Percentiles rank a stretch among this genome's conserved stretches.
phyloP scores from a whole-genome alignment of 371 early-diverging fungal genomes.

The Mortierella sp. region DNA sequence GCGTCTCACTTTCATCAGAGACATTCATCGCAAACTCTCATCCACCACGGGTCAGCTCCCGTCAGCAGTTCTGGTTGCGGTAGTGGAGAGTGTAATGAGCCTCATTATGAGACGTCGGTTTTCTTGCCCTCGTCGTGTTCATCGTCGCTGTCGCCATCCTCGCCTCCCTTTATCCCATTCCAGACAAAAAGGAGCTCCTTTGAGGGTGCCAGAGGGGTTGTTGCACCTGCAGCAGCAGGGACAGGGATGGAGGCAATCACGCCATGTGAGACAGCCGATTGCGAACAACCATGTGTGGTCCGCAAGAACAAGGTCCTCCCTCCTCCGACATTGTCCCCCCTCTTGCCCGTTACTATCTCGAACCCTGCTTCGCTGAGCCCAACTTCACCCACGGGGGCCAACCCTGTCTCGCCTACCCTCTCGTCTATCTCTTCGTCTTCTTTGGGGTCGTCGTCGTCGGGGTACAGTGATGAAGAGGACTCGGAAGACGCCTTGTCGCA shows the following conservation, averaged over 20 bases:
- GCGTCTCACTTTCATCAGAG: constrained; percentile 9
- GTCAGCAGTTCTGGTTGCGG: neutral
- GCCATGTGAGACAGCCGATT: constrained; percentile 8
- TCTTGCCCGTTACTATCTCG: constrained; percentile 40
- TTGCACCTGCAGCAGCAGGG: neutral
- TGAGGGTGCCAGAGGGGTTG: neutral
- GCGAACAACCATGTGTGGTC: constrained; percentile 35
- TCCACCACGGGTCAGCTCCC: neutral
- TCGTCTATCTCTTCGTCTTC: neutral
- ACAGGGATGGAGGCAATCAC: neutral
- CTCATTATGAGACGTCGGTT: neutral
- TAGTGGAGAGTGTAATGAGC: neutral
- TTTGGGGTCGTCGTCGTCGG: neutral
- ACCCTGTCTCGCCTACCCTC: neutral
- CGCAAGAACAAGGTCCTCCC: constrained; percentile 54
- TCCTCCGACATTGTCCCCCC: constrained; percentile 50
- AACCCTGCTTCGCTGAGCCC: constrained; percentile 41
- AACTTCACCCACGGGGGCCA: neutral
- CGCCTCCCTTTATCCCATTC: constrained; percentile 5
- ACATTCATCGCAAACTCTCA: neutral
- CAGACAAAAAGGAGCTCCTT: neutral
- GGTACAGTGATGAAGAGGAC: constrained; percentile 14
- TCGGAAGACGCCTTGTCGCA: constrained; percentile 17
- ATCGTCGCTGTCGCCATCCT: neutral
- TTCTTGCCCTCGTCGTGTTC: constrained; percentile 7